These are phyloP conservation scores for Brassica rapa DNA, from an alignment of 345 rosid species.

Conservation along the genomic window DNA sequence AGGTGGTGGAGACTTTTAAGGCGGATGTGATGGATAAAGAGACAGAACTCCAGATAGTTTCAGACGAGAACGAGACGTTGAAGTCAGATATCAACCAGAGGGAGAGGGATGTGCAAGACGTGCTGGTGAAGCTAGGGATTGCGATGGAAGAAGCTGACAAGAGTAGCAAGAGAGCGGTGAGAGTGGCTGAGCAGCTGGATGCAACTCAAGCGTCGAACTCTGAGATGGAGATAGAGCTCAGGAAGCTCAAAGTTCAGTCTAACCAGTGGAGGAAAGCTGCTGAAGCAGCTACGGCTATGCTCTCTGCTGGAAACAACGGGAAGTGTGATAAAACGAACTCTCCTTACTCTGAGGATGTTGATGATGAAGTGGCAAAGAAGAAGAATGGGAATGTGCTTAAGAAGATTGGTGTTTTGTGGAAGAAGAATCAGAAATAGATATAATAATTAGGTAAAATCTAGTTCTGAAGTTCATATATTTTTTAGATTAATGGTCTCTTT, in stretches of 20 bases:
- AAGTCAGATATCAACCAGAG: conserved; percentile 54
- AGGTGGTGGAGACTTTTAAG: conserved; percentile 54
- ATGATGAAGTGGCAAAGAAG: conserved; percentile 83
- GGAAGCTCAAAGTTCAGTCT: conserved; percentile 92
- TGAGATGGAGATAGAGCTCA: conserved; percentile 73
- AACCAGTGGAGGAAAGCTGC: conserved; percentile 99
- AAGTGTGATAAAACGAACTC: conserved; percentile 54
- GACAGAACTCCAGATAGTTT: conserved; percentile 59
- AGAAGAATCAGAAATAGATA: conserved; percentile 78
- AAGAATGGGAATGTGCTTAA: conserved; percentile 90
- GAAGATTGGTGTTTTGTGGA: conserved; percentile 96
- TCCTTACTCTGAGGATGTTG: conserved; percentile 68
- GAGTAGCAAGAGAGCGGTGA: conserved; percentile 63
- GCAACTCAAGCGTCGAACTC: conserved; percentile 71
- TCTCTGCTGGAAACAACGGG: conserved; percentile 75
- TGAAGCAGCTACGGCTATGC: conserved; percentile 92
- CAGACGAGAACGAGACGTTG: conserved; percentile 69
- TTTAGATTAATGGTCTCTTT: not conserved
- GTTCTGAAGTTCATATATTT: not conserved
- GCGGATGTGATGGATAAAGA: conserved; percentile 78
- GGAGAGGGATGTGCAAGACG: conserved; percentile 61
- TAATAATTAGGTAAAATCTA: conserved; percentile 29
- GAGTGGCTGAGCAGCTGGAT: conserved; percentile 77
- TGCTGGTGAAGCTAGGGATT: conserved; percentile 65
- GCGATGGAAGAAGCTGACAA: conserved; percentile 82